A percentile compares a stretch with the other conserved stretches of the same genome.
phyloP scores from a whole-genome alignment of 805 yeast genomes.

The Citeromyces matritensis region DNA sequence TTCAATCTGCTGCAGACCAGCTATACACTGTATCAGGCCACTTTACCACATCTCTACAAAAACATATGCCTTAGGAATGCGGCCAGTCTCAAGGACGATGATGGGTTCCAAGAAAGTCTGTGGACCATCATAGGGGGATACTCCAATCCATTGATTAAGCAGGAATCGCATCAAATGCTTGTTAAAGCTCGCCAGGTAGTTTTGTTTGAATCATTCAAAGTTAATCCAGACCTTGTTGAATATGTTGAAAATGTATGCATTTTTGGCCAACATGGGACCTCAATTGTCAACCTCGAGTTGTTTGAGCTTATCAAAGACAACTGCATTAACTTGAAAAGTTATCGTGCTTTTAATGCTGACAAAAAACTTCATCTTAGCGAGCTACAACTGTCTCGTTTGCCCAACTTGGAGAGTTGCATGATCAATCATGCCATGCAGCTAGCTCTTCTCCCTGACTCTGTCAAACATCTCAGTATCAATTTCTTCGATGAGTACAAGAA shows the following conservation, averaged over 20 bases:
- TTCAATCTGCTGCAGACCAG: conserved; percentile 15
- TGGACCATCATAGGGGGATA: conserved; percentile 23
- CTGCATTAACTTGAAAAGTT: conserved; percentile 4
- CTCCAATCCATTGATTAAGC: conserved; percentile 15
- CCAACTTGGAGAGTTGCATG: conserved; percentile 4
- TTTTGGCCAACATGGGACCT: conserved; percentile 11
- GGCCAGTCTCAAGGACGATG: conserved; percentile 12
- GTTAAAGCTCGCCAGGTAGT: conserved; percentile 22
- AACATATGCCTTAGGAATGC: conserved; percentile 18
- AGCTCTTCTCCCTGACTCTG: conserved; percentile 7
- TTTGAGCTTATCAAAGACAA: conserved; percentile 8
- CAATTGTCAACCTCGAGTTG: conserved; percentile 8
- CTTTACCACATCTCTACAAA: conserved; percentile 18
- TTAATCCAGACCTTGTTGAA: conserved; percentile 17
- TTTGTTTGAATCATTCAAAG: conserved; percentile 18
- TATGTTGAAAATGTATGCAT: conserved; percentile 19
- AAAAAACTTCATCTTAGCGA: conserved; percentile 2
- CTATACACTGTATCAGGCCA: conserved; percentile 14
- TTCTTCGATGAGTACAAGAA: conserved; percentile 4
- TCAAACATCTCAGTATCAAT: conserved; percentile 7
- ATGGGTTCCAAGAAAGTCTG: conserved; percentile 17
- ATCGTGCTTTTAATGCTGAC: conserved; percentile 6
- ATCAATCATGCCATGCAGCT: conserved; percentile 8
- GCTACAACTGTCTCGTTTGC: conserved; percentile 2
- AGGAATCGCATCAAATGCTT: conserved; percentile 19